Conservation (phyloP, 371 early-diverging fungal species). For the Mucor irregularis region DNA sequence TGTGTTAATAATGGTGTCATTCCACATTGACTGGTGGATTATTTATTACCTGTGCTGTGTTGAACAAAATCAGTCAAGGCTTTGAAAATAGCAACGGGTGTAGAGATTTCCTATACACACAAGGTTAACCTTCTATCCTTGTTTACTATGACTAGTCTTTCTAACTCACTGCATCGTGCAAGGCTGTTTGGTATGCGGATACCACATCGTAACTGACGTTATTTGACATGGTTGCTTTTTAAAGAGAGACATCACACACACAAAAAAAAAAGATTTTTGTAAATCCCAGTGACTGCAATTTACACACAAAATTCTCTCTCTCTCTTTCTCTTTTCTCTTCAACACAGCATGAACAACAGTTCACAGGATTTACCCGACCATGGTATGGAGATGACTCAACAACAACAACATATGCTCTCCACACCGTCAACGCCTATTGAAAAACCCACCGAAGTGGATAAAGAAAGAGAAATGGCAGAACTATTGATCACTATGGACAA, state of each 20-base stretch:
- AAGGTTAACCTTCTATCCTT: not conserved
- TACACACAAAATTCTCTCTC: too few species aligned
- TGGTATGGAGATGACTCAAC: too few species aligned
- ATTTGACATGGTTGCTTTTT: not conserved
- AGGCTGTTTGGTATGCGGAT: slow-evolving; percentile 17
- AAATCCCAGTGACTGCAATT: too few species aligned
- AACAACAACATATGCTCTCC: too few species aligned
- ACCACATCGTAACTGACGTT: slow-evolving; percentile 17
- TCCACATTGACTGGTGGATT: not conserved
- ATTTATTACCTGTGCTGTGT: slow-evolving; percentile 59
- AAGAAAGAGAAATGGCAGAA: slow-evolving; percentile 62
- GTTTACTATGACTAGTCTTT: too few species aligned
- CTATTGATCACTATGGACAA: slow-evolving; percentile 85
- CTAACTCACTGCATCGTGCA: slow-evolving; percentile 22
- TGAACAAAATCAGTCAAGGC: slow-evolving; percentile 77
- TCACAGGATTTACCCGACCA: too few species aligned
- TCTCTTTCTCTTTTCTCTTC: too few species aligned
- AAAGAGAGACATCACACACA: not conserved
- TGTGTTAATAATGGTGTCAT: not conserved
- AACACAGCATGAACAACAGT: too few species aligned
- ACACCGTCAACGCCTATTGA: not conserved
- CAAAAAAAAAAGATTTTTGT: not conserved
- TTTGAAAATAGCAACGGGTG: slow-evolving; percentile 88
- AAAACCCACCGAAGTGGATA: slow-evolving; percentile 3
- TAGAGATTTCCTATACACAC: slow-evolving; percentile 68